Evolutionary conservation across 1,284 basidiomycete genomes (phyloP), one percentile per base, ranked within the genome.

Genomic region (Cryptococcus deneoformans): DNA sequence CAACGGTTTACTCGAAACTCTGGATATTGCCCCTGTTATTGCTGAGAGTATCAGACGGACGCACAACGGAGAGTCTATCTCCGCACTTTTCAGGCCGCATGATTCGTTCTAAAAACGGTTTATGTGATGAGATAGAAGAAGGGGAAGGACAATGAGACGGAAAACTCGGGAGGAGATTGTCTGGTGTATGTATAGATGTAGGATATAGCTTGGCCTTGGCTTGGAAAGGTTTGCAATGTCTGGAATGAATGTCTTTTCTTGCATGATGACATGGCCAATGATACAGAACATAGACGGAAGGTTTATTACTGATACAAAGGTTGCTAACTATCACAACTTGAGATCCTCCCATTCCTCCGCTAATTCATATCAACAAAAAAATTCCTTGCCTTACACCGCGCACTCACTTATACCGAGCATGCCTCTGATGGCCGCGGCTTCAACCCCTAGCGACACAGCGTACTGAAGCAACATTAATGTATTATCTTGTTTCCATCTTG

Each of bases 1-100:
- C 48, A 66, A 71, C 20, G 80, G 73, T 45, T 77, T 79, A 61
- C 68, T 84, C 55, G 81, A 82, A 57, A 77, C 79, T 39, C 80
- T 99, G 71, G 95, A 98, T 77, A 86, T 98, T 64, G 88, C 87
- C 60, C 86, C 90, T 1, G 90, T 91, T 46, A 88, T 99, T 57
- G 90, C 94, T 9, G 95, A 99, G 81, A 92, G 89, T 70, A 97
- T 99, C 64, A 87, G 96, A 49, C 82, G 95, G 65, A 96, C 93
- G 20, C 95, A 99, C 79, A 98, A 99, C 66, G 95, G 95, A 69
- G 69, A 45, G 73, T 73, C 64, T 71, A 75, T 75, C 59, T 73
- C 71, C 60, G 73, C 73, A 34, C 61, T 75, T 46, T 75, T 75
- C 63, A 64, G 70, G 58, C 66, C 70, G 36, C 46, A 61, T 39